Evolutionary conservation across 2,329 filamentous ascomycete species (phyloP), one percentile per base, ranked within the genome.

Genomic region (Cryphonectria naterciae): DNA sequence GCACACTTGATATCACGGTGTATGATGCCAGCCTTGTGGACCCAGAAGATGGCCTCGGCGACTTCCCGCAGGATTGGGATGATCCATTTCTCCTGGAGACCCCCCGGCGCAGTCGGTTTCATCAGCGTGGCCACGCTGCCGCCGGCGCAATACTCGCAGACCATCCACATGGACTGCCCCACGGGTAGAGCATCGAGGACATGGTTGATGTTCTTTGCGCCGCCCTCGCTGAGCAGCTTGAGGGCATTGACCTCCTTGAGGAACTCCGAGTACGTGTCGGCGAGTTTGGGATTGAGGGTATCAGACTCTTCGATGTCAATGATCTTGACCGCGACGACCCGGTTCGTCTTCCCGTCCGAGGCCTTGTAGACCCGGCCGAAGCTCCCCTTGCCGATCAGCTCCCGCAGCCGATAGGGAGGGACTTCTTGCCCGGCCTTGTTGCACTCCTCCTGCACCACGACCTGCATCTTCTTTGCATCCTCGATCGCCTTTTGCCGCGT

Each of bases 121-220:
- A 91, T 91, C 71, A 88, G 86, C 73, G 87, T 95, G 74, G 88
- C 91, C 79, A 97, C 91, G 79, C 93, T 96, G 65, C 93, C 93
- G 73, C 93, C 93, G 7, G 92, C 92, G 76, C 93, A 95, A 79
- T 95, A 94, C 81, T 96, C 93, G 71, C 92, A 95, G 69, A 96
- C 89, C 83, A 96, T 93, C 93, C 93, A 97, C 83, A 97, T 91
- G 72, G 93, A 89, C 75, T 92, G 90, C 58, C 92, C 92, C 52
- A 95, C 89, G 11, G 92, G 89, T 28, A 95, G 85, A 5, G 92
- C 92, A 74, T 95, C 93, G 75, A 95, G 90, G 67, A 95, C 91
- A 75, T 91, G 87, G 78, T 95, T 96, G 81, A 97, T 90, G 77
- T 95, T 95, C 75, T 88, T 87, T 25, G 93, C 93, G 64, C 90